Base-by-base conservation (phyloP, 345 rosid genomes). In the Moringa oleifera region DNA sequence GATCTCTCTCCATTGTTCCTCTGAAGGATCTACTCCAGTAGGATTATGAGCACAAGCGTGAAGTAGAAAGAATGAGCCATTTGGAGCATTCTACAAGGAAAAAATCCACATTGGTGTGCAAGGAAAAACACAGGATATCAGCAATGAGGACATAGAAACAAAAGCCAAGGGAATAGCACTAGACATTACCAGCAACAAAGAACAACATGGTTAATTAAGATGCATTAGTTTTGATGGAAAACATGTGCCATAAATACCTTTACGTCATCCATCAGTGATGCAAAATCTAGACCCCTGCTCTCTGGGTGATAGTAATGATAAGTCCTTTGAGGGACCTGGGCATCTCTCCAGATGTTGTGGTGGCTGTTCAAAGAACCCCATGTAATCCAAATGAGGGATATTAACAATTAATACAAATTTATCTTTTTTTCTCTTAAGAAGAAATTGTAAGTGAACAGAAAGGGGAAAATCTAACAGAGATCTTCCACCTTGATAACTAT, bases 271-370 rank as follows among this genome's bases (percentile, higher is more conserved):
- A 93, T 83, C 80, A 90, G 54, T 47, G 83, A 84, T 0, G 94
- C 75, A 79, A 93, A 93, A 82, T 93, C 75, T 75, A 93, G 80
- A 21, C 96, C 98, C 80, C 62, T 88, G 18, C 94, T 77, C 69
- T 79, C 96, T 20, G 98, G 87, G 61, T 80, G 96, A 73, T 93
- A 93, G 80, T 93, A 90, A 73, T 83, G 97, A 74, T 84, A 88
- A 0, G 91, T 81, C 67, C 76, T 80, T 62, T 87, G 91, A 65
- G 98, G 73, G 62, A 93, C 96, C 13, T 77, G 83, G 28, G 98
- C 97, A 79, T 93, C 97, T 84, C 86, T 85, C 98, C 98, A 93
- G 70, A 90, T 93, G 66, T 93, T 93, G 63, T 89, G 98, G 78
- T 93, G 98, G 82, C 98, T 90, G 90, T 75, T 67, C 50, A 73